Conservation (phyloP, 108 stramenopile species). For the Seminavis robusta region DNA sequence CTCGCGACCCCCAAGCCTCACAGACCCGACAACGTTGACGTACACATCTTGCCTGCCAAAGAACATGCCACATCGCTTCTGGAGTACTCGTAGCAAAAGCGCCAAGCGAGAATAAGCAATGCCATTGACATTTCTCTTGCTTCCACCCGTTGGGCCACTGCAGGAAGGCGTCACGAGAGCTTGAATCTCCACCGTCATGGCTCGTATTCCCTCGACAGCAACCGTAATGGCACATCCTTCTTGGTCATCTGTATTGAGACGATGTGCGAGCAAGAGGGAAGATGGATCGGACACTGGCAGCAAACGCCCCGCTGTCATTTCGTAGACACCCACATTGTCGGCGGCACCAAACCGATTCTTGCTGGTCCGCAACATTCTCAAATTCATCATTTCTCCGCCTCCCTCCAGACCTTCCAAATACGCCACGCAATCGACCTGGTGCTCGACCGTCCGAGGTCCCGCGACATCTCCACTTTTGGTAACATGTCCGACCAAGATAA, state of each 20-base stretch:
- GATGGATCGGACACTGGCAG: slow-evolving; percentile 82
- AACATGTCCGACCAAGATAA: slow-evolving; percentile 92
- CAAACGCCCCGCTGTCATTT: slow-evolving; percentile 73
- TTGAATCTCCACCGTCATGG: slow-evolving; percentile 76
- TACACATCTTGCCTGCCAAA: slow-evolving; percentile 76
- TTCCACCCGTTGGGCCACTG: slow-evolving; percentile 28
- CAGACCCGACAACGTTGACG: slow-evolving; percentile 87
- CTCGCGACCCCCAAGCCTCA: slow-evolving; percentile 45
- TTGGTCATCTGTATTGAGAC: slow-evolving; percentile 48
- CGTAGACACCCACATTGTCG: slow-evolving; percentile 88
- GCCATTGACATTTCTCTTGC: slow-evolving; percentile 75
- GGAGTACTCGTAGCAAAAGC: slow-evolving; percentile 87
- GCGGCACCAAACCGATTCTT: slow-evolving; percentile 92
- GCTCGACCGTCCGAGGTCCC: slow-evolving; percentile 93
- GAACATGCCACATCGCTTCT: slow-evolving; percentile 81
- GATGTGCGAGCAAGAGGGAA: slow-evolving; percentile 61
- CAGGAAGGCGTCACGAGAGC: slow-evolving; percentile 37
- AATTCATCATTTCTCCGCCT: slow-evolving; percentile 19
- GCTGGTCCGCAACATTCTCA: slow-evolving; percentile 71
- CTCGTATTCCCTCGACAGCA: slow-evolving; percentile 84
- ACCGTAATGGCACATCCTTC: slow-evolving; percentile 89
- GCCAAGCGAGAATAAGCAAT: slow-evolving; percentile 68
- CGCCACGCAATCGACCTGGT: slow-evolving; percentile 95
- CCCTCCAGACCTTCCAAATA: slow-evolving; percentile 77
- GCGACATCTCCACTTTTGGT: slow-evolving; percentile 93